Base-by-base conservation (phyloP, 2,329 filamentous ascomycete genomes). In the Colletotrichum viniferum region DNA sequence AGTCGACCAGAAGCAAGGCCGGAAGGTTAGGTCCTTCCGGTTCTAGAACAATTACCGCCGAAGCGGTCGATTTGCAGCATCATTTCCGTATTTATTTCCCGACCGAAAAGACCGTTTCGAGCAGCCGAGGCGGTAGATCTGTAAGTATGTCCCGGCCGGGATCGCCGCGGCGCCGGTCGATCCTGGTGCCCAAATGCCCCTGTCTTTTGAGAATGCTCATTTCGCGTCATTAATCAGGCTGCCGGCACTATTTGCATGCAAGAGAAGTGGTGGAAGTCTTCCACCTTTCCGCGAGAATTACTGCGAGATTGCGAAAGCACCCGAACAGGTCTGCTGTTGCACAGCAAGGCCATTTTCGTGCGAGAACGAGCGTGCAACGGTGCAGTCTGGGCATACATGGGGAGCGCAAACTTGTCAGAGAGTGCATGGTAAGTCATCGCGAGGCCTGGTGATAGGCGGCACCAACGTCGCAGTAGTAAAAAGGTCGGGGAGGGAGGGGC, bases 361-460 rank as follows among this genome's bases (percentile, higher is more conserved):
- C 86, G 64, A 10, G 71, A 71, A 65, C 36, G 55, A 58, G 63
- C 55, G 34, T 48, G 77, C 36, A 26, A 63, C 69, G 43, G 14
- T 67, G 71, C 77, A 73, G 92, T 92, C 6, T 98, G 95, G 93
- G 93, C 90, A 3, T 98, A 98, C 81, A 86, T 98, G 48, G 97
- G 97, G 18, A 98, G 95, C 79, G 95, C 95, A 9, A 99, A 99
- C 84, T 85, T 98, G 32, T 98, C 96, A 0, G 96, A 98, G 84
- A 96, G 94, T 82, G 97, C 97, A 34, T 99, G 97, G 94, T 95
- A 85, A 87, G 92, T 87, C 16, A 66, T 61, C 64, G n/a, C 24
- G 52, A 71, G 36, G n/a, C 67, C 78, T 77, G 77, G 63, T 78
- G 60, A 36, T 77, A 73, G 73, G n/a, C 14, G 55, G 14, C n/a